Evolutionary conservation across 78 protist species (phyloP).

Genomic region (Tieghemostelium lacteum): DNA sequence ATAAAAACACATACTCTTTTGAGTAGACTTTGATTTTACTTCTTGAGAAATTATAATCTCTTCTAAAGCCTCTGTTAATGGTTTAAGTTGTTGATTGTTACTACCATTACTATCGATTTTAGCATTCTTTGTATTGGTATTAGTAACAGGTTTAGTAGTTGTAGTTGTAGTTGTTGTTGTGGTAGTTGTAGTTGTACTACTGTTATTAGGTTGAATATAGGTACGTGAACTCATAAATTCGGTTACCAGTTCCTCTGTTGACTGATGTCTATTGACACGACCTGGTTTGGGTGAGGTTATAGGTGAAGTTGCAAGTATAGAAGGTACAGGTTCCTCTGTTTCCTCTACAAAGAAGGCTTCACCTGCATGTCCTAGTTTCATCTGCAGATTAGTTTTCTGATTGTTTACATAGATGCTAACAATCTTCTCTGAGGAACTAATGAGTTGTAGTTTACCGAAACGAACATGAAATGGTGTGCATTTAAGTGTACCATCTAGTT

Average conservation of each 20-base stretch:
- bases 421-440: constrained; percentile 80
- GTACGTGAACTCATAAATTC: constrained; percentile 3
- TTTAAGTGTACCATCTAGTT: constrained; percentile 85
- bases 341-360: constrained; percentile 91
- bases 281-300: constrained; percentile 76
- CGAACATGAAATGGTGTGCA: constrained; percentile 95
- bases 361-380: constrained; percentile 93
- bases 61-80: constrained; percentile 50
- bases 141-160: background rate
- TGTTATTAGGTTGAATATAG: too few species aligned
- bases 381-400: constrained; percentile 67
- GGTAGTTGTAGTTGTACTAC: background rate
- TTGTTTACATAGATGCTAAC: constrained; percentile 86
- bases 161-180: constrained; percentile 18
- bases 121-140: background rate
- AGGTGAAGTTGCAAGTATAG: constrained; percentile 74
- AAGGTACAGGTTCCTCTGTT: constrained; percentile 79
- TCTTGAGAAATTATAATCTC: constrained; percentile 36
- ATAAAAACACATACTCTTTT: too few species aligned
- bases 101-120: background rate
- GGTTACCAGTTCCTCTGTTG: constrained; percentile 27
- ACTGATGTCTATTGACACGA: constrained; percentile 1
- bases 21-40: background rate
- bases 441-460: constrained; percentile 91
- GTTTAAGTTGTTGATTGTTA: constrained; percentile 11